Conservation (phyloP, 176 grass and related monocot genomes). For the Oryza longistaminata region DNA sequence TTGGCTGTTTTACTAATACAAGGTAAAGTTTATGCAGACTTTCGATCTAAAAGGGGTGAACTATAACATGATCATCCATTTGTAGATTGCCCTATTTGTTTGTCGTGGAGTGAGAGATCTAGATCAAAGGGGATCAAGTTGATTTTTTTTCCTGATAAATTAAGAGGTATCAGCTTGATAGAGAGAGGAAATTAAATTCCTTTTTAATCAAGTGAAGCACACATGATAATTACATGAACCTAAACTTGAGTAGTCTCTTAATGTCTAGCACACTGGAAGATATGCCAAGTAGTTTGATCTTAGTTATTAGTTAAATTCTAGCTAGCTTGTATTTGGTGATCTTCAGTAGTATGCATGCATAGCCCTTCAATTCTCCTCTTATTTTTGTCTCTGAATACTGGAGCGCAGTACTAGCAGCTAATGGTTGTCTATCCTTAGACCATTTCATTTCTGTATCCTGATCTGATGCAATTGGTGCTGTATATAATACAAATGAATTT, state of each 20-base stretch:
- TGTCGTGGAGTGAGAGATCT: slow-evolving; percentile 45
- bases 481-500: neutral
- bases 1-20: neutral
- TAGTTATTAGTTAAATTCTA: neutral
- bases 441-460: neutral
- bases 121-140: slow-evolving; percentile 19
- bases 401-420: neutral
- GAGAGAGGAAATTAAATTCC: slow-evolving; percentile 18
- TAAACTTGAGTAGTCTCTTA: slow-evolving; percentile 8
- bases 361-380: neutral
- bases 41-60: neutral
- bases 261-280: neutral
- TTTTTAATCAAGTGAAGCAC: slow-evolving; percentile 8
- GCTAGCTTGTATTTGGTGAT: neutral
- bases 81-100: slow-evolving; percentile 33
- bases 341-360: neutral
- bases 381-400: neutral
- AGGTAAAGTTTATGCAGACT: neutral
- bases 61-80: slow-evolving; percentile 20
- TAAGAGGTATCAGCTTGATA: slow-evolving; percentile 15
- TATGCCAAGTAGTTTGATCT: neutral
- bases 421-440: neutral
- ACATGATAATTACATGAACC: slow-evolving; percentile 28
- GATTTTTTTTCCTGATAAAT: neutral
- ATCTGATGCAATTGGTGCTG: neutral